Percentiles rank a stretch among this genome's conserved stretches.
Conservation (phyloP, 129 eudicot species). For the Erigeron canadensis region DNA sequence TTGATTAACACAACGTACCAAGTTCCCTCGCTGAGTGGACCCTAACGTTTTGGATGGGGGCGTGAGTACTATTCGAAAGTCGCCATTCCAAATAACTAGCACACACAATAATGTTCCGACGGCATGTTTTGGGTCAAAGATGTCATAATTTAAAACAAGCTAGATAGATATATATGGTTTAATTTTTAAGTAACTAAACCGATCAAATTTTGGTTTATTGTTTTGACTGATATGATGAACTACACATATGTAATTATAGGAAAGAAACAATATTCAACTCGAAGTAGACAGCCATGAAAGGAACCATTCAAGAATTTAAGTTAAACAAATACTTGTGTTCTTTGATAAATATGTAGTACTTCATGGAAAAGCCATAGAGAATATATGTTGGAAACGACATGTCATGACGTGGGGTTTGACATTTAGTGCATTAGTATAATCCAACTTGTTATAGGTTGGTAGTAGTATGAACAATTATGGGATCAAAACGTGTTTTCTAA, state of each 20-base stretch:
- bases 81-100: no score
- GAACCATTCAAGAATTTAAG: slow-evolving; percentile 3
- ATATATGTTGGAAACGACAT: slow-evolving; percentile 21
- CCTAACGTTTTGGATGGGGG: no score
- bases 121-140: slow-evolving; percentile 17
- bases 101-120: neutral
- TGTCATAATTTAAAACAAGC: slow-evolving; percentile 7
- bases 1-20: no score
- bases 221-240: slow-evolving; percentile 22
- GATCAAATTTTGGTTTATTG: slow-evolving; percentile 30
- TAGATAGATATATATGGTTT: slow-evolving; percentile 19
- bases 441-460: slow-evolving; percentile 24
- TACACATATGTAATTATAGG: slow-evolving; percentile 15
- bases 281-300: slow-evolving; percentile 32
- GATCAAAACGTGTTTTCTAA: neutral
- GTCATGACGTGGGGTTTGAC: slow-evolving; percentile 28
- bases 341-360: neutral
- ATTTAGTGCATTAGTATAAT: slow-evolving; percentile 21
- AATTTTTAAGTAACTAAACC: slow-evolving; percentile 23
- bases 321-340: slow-evolving; percentile 27
- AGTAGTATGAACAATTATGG: neutral
- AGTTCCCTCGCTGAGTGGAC: no score
- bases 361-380: slow-evolving; percentile 21
- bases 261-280: slow-evolving; percentile 17
- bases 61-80: no score